Conservation (phyloP, 163 green algal species). For the Scenedesmus sp. region DNA sequence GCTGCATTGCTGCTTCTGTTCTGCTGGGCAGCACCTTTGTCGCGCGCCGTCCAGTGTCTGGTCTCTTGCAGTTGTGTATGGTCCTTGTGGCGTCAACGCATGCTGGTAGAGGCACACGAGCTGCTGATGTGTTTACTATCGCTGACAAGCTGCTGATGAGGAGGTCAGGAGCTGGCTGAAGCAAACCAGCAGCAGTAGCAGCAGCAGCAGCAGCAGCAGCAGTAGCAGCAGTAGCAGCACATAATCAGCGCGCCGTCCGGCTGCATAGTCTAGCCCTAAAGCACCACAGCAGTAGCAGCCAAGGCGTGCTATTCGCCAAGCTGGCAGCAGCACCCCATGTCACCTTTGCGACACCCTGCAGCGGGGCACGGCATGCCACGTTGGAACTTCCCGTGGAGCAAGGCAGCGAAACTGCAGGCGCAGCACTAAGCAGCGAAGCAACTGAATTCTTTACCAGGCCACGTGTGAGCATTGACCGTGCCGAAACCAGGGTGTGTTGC, state of each 20-base stretch:
- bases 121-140: not conserved
- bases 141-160: not conserved
- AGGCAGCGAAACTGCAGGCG: not conserved
- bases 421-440: not conserved
- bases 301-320: not conserved
- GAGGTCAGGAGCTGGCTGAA: not conserved
- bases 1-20: not conserved
- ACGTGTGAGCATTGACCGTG: not conserved
- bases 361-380: not conserved
- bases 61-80: not conserved
- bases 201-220: not conserved
- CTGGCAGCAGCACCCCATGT: not conserved
- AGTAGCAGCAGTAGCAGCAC: not conserved
- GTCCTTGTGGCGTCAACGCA: not conserved
- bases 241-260: not conserved
- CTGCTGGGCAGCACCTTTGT: not conserved
- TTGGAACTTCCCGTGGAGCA: not conserved
- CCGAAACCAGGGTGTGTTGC: not conserved
- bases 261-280: too few species aligned
- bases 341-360: not conserved
- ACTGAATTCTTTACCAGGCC: not conserved
- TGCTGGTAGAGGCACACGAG: not conserved
- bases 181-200: not conserved
- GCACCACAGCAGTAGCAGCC: too few species aligned
- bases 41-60: not conserved